Evolutionary conservation across 495 filamentous ascomycete genomes (phyloP).

Genomic region (Talaromyces borbonicus): DNA sequence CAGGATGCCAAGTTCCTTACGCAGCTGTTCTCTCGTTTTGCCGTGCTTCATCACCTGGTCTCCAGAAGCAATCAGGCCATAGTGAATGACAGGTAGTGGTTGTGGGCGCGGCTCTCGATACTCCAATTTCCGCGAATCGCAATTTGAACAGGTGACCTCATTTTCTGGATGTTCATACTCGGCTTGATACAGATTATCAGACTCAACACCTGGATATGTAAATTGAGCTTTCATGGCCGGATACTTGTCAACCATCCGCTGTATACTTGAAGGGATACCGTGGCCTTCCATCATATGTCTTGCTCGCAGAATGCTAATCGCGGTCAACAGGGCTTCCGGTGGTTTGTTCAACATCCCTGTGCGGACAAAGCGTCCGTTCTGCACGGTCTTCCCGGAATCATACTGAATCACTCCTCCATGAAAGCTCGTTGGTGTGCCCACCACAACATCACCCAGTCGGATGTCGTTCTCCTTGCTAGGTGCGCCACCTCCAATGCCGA

Average conservation of each 20-base stretch:
- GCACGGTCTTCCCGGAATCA: constrained; percentile 27
- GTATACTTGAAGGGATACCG: constrained; percentile 12
- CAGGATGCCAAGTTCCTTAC: constrained; percentile 19
- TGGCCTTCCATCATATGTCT: background rate
- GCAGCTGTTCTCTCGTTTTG: constrained; percentile 20
- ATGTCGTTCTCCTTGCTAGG: constrained; percentile 17
- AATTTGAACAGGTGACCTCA: constrained; percentile 13
- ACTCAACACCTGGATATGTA: constrained; percentile 8
- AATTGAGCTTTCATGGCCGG: constrained; percentile 16
- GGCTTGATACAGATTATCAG: constrained; percentile 22
- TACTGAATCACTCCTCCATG: constrained; percentile 24
- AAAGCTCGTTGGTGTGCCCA: constrained; percentile 18
- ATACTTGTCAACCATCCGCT: constrained; percentile 9
- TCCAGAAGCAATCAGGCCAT: constrained; percentile 29
- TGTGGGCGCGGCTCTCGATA: constrained; percentile 5
- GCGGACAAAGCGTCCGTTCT: constrained; percentile 16
- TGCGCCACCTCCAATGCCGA: constrained; percentile 28
- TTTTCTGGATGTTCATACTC: constrained; percentile 16
- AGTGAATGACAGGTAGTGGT: constrained; percentile 16
- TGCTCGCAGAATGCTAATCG: constrained; percentile 16
- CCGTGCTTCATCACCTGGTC: constrained; percentile 28
- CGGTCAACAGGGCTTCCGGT: constrained; percentile 18
- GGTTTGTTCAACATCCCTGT: constrained; percentile 27
- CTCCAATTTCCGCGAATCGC: constrained; percentile 10
- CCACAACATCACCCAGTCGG: constrained; percentile 28